These are phyloP conservation scores for Articulospora tetracladia DNA, from an alignment of 495 filamentous ascomycete genomes.

Conservation along the genomic window DNA sequence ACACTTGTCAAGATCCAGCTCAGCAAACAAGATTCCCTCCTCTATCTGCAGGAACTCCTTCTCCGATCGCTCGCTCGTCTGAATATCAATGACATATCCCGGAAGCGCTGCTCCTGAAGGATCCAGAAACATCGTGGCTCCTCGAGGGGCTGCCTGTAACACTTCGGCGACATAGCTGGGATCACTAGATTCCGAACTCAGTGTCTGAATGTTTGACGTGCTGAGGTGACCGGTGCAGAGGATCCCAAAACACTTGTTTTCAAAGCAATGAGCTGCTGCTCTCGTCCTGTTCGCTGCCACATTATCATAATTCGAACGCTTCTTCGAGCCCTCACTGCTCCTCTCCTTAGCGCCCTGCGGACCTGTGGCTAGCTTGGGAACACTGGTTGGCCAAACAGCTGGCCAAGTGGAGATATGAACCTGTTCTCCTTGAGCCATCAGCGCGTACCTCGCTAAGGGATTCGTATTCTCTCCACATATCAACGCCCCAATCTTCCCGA, in stretches of 20 bases:
- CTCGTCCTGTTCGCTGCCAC: conserved; percentile 1
- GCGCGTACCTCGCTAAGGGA: conserved; percentile 6
- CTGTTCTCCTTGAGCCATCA: conserved; percentile 10
- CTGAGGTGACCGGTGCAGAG: background rate
- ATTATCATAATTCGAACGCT: conserved; percentile 1
- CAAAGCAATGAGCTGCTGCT: conserved; percentile 8
- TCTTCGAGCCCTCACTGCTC: background rate
- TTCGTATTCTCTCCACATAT: conserved; percentile 13
- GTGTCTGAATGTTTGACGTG: background rate
- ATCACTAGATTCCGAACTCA: background rate
- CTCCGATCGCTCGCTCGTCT: background rate
- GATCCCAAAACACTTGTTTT: conserved; percentile 9
- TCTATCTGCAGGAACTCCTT: background rate
- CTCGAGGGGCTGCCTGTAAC: background rate
- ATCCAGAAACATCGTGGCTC: conserved; percentile 1
- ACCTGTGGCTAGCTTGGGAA: background rate
- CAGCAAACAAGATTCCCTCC: conserved; percentile 5
- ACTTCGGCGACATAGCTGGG: background rate
- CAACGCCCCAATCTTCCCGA: conserved; percentile 9
- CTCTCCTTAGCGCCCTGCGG: background rate
- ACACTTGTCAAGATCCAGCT: conserved; percentile 5
- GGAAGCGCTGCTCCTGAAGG: background rate
- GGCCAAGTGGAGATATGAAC: conserved; percentile 13
- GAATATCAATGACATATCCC: background rate
- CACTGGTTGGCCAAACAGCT: conserved; percentile 4